phyloP scores from a whole-genome alignment of 2,329 filamentous ascomycete species.

The Pseudogymnoascus sp. region DNA sequence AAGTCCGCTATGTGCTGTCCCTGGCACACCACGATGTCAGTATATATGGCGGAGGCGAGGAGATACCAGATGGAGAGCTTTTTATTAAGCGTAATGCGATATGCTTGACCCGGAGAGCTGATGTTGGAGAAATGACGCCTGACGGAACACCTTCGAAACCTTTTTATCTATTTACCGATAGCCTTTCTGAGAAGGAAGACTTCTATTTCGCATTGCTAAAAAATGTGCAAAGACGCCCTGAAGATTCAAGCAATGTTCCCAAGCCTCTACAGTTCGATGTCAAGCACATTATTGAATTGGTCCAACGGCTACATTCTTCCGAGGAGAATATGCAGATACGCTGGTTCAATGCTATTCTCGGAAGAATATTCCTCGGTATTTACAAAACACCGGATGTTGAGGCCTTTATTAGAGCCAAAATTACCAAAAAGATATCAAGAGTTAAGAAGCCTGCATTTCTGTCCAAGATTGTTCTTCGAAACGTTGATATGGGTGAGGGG shows the following conservation, averaged over 20 bases:
- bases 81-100: slow-evolving; percentile 94
- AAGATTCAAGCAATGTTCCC: slow-evolving; percentile 51
- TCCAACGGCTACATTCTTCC: slow-evolving; percentile 83
- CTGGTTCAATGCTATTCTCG: slow-evolving; percentile 89
- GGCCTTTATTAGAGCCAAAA: slow-evolving; percentile 70
- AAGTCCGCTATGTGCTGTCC: slow-evolving; percentile 93
- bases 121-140: slow-evolving; percentile 46
- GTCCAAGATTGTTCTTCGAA: slow-evolving; percentile 72
- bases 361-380: slow-evolving; percentile 77
- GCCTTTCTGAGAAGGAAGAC: slow-evolving; percentile 93
- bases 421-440: slow-evolving; percentile 91
- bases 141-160: slow-evolving; percentile 62
- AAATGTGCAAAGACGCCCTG: slow-evolving; percentile 67
- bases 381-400: slow-evolving; percentile 81
- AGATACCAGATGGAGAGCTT: slow-evolving; percentile 82
- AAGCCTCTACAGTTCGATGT: slow-evolving; percentile 71
- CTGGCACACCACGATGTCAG: slow-evolving; percentile 79
- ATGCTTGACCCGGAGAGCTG: slow-evolving; percentile 61
- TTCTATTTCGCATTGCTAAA: slow-evolving; percentile 91
- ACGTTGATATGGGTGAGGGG: slow-evolving; percentile 77
- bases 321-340: slow-evolving; percentile 85
- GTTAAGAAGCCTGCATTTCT: slow-evolving; percentile 90
- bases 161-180: slow-evolving; percentile 91
- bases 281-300: slow-evolving; percentile 78
- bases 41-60: slow-evolving; percentile 72